phyloP scores from a whole-genome alignment of 192 early-diverging fungal genomes.

The Endogone sp. region DNA sequence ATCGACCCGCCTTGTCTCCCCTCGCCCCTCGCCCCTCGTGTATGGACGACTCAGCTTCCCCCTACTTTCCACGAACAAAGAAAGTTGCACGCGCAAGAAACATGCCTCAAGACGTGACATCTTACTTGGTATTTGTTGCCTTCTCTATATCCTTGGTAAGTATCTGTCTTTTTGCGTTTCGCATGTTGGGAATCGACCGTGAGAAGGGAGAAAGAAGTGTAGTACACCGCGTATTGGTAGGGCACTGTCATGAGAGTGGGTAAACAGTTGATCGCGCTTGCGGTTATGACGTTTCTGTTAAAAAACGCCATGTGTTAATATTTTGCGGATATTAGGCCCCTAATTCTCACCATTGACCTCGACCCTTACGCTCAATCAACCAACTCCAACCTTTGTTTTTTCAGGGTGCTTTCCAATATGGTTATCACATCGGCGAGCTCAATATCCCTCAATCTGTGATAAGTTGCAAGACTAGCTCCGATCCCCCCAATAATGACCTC shows the following conservation, averaged over 20 bases:
- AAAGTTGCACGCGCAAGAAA: background rate
- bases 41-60: background rate
- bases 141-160: background rate
- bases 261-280: too few species aligned
- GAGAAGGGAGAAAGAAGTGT: background rate
- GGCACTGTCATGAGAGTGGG: too few species aligned
- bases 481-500: background rate
- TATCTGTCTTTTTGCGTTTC: background rate
- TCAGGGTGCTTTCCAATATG: slow-evolving; percentile 51
- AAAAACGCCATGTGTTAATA: too few species aligned
- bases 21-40: too few species aligned
- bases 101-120: background rate
- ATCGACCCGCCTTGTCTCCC: too few species aligned
- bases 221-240: too few species aligned
- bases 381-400: background rate
- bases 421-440: slow-evolving; percentile 58
- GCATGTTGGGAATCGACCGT: background rate
- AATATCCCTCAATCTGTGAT: slow-evolving; percentile 54
- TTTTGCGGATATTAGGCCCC: background rate
- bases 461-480: slow-evolving; percentile 27
- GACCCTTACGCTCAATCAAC: background rate
- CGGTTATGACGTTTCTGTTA: too few species aligned
- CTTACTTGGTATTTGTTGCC: background rate
- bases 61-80: background rate
- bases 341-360: too few species aligned